Base-by-base conservation (phyloP, 2,329 filamentous ascomycete genomes). In the Aschersonia sp. region DNA sequence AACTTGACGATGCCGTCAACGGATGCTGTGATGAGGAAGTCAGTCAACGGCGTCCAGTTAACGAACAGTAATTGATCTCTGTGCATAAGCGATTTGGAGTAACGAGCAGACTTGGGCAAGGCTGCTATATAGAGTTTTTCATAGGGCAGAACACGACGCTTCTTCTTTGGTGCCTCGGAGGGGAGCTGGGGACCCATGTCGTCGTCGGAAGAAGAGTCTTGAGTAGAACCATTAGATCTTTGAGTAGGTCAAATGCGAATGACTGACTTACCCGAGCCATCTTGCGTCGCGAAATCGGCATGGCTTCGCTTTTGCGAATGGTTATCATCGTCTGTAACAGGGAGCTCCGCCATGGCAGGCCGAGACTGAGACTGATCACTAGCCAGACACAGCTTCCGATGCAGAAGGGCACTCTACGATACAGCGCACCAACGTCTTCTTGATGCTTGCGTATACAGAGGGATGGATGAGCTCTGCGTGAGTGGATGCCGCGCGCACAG, bases 1-100 rank as follows among this genome's bases (percentile, higher is more conserved):
- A 98, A 98, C 65, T 98, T 98, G 56, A 97, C 91, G 1, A 91
- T 84, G n/a, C 94, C 94, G 61, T 98, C 92, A 43, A 86, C 70
- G 0, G 92, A 97, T 51, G 85, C 87, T 1, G 92, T 98, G 52
- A 98, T 92, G 40, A 98, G 73, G 61, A 98, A 98, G 56, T 97
- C 92, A 51, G 91, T 96, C 51, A 84, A 71, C 1, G 89, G 89
- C 1, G 94, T 95, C 63, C 95, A 82, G 9, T 83, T 94, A 53
- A 87, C 78, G 59, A 89, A 97, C 49, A 84, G 78, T 45, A 98
- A 69, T 67, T 95, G 89, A 56, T 98, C 92, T 68, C 91, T 89
- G 75, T 98, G 92, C 94, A 98, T 98, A 59, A 98, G 73, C 44
- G 92, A 97, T 61, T 89, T 94, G 50, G 85, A 94, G 68, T 98